Evolutionary conservation across 257 asterid species (phyloP).

Genomic region (Capsicum rhomboideum): DNA sequence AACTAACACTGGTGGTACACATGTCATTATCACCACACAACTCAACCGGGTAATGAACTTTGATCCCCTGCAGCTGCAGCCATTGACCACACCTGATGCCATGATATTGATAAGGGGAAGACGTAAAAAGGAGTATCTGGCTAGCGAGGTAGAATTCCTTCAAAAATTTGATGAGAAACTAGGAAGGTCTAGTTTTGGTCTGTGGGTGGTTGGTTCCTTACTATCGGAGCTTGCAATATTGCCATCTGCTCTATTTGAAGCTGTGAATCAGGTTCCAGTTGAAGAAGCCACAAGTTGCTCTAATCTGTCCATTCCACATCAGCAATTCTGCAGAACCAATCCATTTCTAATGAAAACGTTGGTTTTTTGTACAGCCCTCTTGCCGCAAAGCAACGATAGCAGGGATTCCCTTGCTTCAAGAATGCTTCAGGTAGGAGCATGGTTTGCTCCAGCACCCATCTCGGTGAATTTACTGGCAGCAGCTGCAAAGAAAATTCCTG

Average conservation of each 20-base stretch:
- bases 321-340: constrained; percentile 45
- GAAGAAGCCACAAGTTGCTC: constrained; percentile 30
- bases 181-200: constrained; percentile 62
- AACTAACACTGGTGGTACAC: constrained; percentile 75
- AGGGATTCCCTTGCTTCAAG: constrained; percentile 36
- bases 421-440: constrained; percentile 74
- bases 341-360: constrained; percentile 54
- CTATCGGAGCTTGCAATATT: constrained; percentile 53
- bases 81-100: constrained; percentile 52
- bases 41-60: constrained; percentile 51
- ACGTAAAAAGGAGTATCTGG: constrained; percentile 48
- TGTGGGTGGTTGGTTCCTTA: constrained; percentile 55
- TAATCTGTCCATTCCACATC: constrained; percentile 32
- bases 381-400: constrained; percentile 38
- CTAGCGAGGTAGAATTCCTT: constrained; percentile 46
- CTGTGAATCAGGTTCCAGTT: constrained; percentile 34
- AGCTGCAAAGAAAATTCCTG: constrained; percentile 54
- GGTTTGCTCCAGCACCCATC: constrained; percentile 75
- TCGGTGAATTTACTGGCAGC: constrained; percentile 50
- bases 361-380: constrained; percentile 30
- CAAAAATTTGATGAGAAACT: constrained; percentile 54
- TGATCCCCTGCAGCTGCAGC: constrained; percentile 63
- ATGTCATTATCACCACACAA: constrained; percentile 70
- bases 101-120: constrained; percentile 51
- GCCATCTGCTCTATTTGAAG: constrained; percentile 63